Percentiles rank a stretch among this genome's conserved stretches.
Conservation (phyloP, 1,284 basidiomycete genomes). For the Moniliella sp. region DNA sequence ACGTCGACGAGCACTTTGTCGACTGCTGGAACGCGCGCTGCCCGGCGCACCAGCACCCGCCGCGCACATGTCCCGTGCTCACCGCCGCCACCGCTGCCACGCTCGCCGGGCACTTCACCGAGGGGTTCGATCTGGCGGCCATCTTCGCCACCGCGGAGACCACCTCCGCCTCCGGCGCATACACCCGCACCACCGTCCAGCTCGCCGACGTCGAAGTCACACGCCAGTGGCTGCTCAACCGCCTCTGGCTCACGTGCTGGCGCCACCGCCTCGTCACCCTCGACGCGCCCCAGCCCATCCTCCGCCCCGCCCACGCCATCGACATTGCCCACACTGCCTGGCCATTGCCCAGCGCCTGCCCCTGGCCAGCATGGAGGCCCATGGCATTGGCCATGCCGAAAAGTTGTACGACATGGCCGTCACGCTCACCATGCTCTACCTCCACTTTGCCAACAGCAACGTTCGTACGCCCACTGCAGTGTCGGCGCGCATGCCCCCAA, state of each 20-base stretch:
- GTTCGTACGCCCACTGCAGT: too few species aligned
- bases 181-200: conserved; percentile 6
- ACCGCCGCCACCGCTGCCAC: neutral
- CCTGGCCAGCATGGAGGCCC: conserved; percentile 15
- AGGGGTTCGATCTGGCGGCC: neutral
- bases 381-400: conserved; percentile 14
- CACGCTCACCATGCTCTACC: conserved; percentile 14
- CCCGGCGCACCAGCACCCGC: too few species aligned
- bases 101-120: conserved; percentile 1
- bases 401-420: conserved; percentile 21
- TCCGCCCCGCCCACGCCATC: conserved; percentile 14
- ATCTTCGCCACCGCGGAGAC: neutral
- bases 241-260: conserved; percentile 15
- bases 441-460: conserved; percentile 8
- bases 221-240: conserved; percentile 15
- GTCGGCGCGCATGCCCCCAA: too few species aligned
- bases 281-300: conserved; percentile 6
- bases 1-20: conserved; percentile 22
- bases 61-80: neutral
- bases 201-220: conserved; percentile 20
- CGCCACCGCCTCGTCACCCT: conserved; percentile 9
- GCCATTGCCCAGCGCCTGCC: conserved; percentile 3
- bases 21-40: conserved; percentile 16
- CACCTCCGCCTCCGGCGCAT: neutral
- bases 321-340: conserved; percentile 6